These are phyloP conservation scores for Haplosporangium sp. DNA, from an alignment of 371 early-diverging fungal species.

Conservation along the genomic window DNA sequence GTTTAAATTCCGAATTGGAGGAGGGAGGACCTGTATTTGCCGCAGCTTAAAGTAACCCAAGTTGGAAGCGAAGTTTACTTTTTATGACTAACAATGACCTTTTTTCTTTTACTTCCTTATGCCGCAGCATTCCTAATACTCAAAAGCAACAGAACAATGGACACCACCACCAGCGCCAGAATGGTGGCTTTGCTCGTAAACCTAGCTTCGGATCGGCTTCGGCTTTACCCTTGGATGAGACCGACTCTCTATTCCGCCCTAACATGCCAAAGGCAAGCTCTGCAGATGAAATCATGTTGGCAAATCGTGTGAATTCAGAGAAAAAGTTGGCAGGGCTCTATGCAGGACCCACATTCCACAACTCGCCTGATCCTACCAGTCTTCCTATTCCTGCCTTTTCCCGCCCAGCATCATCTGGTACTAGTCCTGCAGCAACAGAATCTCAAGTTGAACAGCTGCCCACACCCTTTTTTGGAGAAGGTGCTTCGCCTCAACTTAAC, in stretches of 20 bases:
- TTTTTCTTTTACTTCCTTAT: neutral
- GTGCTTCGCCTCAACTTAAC: conserved; percentile 31
- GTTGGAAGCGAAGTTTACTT: neutral
- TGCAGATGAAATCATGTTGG: conserved; percentile 31
- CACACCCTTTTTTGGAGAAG: conserved; percentile 31
- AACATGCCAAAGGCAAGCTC: conserved; percentile 32
- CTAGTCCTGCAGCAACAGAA: conserved; percentile 7
- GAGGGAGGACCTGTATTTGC: neutral
- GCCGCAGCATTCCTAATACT: conserved; percentile 7
- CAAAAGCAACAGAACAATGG: conserved; percentile 11
- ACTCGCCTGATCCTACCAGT: conserved; percentile 79
- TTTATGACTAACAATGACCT: conserved; percentile 5
- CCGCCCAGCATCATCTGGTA: neutral
- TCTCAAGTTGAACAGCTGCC: conserved; percentile 11
- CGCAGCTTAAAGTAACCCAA: neutral
- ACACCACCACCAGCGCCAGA: neutral
- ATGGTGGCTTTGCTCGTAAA: conserved; percentile 8
- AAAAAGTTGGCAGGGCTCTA: conserved; percentile 58
- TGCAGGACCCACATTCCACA: conserved; percentile 85
- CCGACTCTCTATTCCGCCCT: conserved; percentile 18
- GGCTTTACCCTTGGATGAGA: conserved; percentile 12
- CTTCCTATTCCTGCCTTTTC: conserved; percentile 79
- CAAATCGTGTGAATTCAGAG: conserved; percentile 21
- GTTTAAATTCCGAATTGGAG: too few relatives aligned
- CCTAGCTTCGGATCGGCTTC: conserved; percentile 30